Evolutionary conservation across 2,329 filamentous ascomycete genomes (phyloP), one percentile per base, ranked within the genome.

Genomic region (Monascus ruber): DNA sequence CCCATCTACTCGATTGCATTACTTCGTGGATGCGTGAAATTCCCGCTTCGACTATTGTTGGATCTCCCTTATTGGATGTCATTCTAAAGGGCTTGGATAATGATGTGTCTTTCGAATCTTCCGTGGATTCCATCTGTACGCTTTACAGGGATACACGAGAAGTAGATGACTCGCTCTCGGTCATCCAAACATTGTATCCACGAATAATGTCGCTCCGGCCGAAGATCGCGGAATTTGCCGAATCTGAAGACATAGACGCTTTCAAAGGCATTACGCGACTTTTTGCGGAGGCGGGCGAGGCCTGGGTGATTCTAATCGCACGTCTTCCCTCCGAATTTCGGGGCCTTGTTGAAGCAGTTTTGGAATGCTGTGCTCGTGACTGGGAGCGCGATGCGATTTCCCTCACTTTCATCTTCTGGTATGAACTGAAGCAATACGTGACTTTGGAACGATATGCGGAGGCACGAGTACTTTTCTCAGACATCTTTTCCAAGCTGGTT

Each of bases 1-100:
- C 89, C 2, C 83, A 88, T 54, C 74, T 98, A 35, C 79, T 96
- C 60, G 86, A 95, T 54, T 96, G 91, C 60, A 87, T 96, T 51
- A 93, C 87, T 27, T 95, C 91, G 3, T 98, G 91, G 91, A 75
- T 96, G 49, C 79, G 87, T 51, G 91, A 98, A 65, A 85, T 98
- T 5, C 85, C 89, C 0, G 76, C 94, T 35, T 74, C 73, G 47
- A 81, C 84, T 45, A 79, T 98, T 47, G 82, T 94, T 49, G 82
- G 81, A 51, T 95, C 89, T 1, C 83, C 88, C 5, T 71, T 98
- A 9, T 72, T 98, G 50, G 77, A 85, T 48, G 72, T 88, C 38
- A 77, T 95, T 36, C 78, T 95, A 55, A 76, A 79, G 48, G 87
- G 83, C 5, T 66, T 95, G 27, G 74, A 82, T 35, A 74, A 78